A percentile compares a stretch with the other conserved stretches of the same genome.
Conservation (phyloP, 345 rosid genomes). For the Ceriops zippeliana region DNA sequence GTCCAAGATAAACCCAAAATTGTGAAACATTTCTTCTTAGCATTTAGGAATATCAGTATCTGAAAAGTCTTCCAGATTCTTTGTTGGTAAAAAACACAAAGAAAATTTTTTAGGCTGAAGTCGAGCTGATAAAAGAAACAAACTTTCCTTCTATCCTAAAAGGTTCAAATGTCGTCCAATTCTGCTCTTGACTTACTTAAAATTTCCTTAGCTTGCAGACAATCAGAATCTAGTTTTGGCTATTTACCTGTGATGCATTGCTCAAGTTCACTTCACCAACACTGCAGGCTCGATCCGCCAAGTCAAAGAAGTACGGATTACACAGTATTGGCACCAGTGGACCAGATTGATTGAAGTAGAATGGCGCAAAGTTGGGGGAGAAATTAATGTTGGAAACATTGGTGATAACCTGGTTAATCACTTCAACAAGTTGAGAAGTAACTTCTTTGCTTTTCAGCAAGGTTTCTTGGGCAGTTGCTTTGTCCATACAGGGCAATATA, state of each 20-base stretch:
- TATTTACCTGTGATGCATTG: slow-evolving; percentile 75
- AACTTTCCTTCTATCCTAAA: no score
- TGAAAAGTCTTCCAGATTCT: no score
- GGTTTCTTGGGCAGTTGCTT: slow-evolving; percentile 74
- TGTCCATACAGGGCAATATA: slow-evolving; percentile 82
- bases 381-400: slow-evolving; percentile 92
- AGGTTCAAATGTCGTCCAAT: no score
- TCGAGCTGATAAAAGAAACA: no score
- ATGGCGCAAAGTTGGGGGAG: slow-evolving; percentile 65
- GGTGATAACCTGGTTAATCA: slow-evolving; percentile 79
- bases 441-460: slow-evolving; percentile 62
- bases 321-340: slow-evolving; percentile 78
- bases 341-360: slow-evolving; percentile 92
- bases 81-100: no score
- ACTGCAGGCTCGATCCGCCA: slow-evolving; percentile 59
- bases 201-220: no score
- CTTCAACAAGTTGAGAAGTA: slow-evolving; percentile 66
- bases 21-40: not conserved
- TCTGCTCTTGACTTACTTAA: no score
- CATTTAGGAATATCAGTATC: no score
- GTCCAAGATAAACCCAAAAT: slow-evolving; percentile 11
- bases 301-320: slow-evolving; percentile 65
- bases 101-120: no score
- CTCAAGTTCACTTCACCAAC: slow-evolving; percentile 62
- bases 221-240: not conserved